These are phyloP conservation scores for Blepharisma japonicum DNA, from an alignment of 73 alveolate species.

Conservation along the genomic window DNA sequence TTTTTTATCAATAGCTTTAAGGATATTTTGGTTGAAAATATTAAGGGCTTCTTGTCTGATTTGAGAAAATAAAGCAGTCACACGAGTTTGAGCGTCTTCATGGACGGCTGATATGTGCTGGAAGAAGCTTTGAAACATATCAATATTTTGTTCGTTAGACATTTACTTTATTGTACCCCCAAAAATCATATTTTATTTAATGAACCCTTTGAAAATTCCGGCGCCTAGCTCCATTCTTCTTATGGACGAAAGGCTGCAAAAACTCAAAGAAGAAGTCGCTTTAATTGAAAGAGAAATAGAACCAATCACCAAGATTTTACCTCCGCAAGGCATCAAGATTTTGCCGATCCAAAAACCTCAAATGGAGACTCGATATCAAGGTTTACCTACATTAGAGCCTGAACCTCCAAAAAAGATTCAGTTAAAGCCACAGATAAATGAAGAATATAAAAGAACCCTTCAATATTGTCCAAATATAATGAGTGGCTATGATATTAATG, in stretches of 20 bases:
- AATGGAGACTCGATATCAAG: slow-evolving; percentile 20
- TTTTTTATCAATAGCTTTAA: no score
- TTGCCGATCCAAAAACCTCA: not conserved
- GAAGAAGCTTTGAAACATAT: no score
- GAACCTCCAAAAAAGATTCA: slow-evolving; percentile 11
- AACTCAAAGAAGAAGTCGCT: not conserved
- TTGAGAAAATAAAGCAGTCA: no score
- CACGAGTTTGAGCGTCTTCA: no score
- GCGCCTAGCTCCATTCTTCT: not conserved
- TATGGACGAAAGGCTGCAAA: slow-evolving; percentile 13
- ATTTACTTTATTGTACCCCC: no score
- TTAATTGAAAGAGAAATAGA: not conserved
- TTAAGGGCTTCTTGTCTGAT: no score
- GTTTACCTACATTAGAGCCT: slow-evolving; percentile 19
- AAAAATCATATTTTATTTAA: not conserved
- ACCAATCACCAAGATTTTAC: not conserved
- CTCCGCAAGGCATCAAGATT: not conserved
- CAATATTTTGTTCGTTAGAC: no score
- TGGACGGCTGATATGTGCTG: no score
- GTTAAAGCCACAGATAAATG: slow-evolving; percentile 10
- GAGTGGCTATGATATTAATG: not conserved
- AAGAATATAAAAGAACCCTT: not conserved
- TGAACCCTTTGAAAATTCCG: slow-evolving; percentile 1
- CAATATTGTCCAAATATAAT: slow-evolving; percentile 19
- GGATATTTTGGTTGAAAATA: no score